Percentiles rank a stretch among this genome's conserved stretches.
Conservation (phyloP, 169 alveolate genomes). For the Plasmodium vivax region DNA sequence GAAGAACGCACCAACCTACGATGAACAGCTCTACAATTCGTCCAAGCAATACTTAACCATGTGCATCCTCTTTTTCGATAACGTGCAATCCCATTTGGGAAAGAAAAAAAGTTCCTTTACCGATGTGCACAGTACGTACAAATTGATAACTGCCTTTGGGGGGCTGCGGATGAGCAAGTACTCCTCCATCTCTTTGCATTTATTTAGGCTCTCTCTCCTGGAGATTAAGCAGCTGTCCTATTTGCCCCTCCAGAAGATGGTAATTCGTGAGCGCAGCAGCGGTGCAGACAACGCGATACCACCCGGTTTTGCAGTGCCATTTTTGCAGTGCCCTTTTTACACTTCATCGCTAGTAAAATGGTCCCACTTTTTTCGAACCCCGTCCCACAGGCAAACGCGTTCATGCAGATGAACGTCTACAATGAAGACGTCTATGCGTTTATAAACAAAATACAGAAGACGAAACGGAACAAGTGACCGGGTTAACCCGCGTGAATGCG, state of each 20-base stretch:
- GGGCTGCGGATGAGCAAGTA: constrained; percentile 35
- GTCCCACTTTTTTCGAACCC: not conserved
- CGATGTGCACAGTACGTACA: constrained; percentile 54
- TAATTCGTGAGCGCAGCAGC: not conserved
- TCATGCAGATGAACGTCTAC: constrained; percentile 66
- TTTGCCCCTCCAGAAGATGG: constrained; percentile 65
- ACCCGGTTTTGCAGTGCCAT: too few relatives aligned
- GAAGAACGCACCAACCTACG: not conserved
- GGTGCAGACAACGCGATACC: not conserved
- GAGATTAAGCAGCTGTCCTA: constrained; percentile 53
- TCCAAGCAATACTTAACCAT: constrained; percentile 32
- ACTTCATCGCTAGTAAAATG: not conserved
- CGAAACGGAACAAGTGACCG: constrained; percentile 27
- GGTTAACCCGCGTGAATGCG: not conserved
- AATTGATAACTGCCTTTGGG: constrained; percentile 56
- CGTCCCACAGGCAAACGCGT: constrained; percentile 40
- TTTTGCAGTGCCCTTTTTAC: not conserved
- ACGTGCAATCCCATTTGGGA: constrained; percentile 27
- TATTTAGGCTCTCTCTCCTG: constrained; percentile 26
- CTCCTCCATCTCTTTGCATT: constrained; percentile 36
- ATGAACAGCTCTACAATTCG: constrained; percentile 23
- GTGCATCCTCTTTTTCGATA: constrained; percentile 36
- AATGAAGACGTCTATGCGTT: constrained; percentile 71
- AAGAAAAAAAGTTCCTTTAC: constrained; percentile 28
- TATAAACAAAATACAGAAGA: constrained; percentile 62